Percentiles rank a stretch among this genome's conserved stretches.
Evolutionary conservation across 495 filamentous ascomycete species (phyloP).

Genomic region (Elasticomyces elasticus): DNA sequence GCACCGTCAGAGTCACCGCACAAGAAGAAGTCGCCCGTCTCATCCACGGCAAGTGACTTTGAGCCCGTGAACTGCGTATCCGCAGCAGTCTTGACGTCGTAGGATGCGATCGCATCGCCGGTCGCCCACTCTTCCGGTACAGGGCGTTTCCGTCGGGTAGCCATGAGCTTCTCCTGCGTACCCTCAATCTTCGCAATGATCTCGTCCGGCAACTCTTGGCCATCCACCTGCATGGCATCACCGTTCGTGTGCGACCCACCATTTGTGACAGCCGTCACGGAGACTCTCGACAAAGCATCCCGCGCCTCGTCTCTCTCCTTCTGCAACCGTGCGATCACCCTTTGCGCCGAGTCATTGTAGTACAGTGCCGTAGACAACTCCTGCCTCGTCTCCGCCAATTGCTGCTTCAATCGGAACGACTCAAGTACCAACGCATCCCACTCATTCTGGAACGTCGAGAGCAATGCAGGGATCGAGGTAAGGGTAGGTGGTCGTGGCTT

Average conservation of each 20-base stretch:
- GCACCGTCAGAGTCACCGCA: slow-evolving; percentile 69
- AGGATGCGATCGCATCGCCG: slow-evolving; percentile 57
- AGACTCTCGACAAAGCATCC: slow-evolving; percentile 80
- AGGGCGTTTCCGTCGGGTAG: slow-evolving; percentile 74
- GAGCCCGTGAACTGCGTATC: slow-evolving; percentile 56
- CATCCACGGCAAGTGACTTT: slow-evolving; percentile 56
- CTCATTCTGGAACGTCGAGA: slow-evolving; percentile 95
- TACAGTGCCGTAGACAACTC: slow-evolving; percentile 90
- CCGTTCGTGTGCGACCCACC: slow-evolving; percentile 45
- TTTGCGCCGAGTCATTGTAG: slow-evolving; percentile 87
- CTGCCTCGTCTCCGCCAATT: slow-evolving; percentile 78
- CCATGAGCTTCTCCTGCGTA: slow-evolving; percentile 70
- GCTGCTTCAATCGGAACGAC: slow-evolving; percentile 77
- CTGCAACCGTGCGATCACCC: slow-evolving; percentile 83
- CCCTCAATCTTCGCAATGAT: slow-evolving; percentile 66
- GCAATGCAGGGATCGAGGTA: slow-evolving; percentile 92
- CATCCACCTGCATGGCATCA: slow-evolving; percentile 89
- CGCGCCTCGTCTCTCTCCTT: slow-evolving; percentile 86
- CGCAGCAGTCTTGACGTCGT: slow-evolving; percentile 50
- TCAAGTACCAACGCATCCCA: slow-evolving; percentile 93
- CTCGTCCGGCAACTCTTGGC: slow-evolving; percentile 56
- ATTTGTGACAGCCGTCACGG: slow-evolving; percentile 41
- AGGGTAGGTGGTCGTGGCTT: slow-evolving; percentile 86
- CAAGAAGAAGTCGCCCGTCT: slow-evolving; percentile 57
- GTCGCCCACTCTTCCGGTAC: slow-evolving; percentile 79